These are phyloP conservation scores for Cicer pinnatifidum DNA, from an alignment of 306 rosid species.

Conservation along the genomic window DNA sequence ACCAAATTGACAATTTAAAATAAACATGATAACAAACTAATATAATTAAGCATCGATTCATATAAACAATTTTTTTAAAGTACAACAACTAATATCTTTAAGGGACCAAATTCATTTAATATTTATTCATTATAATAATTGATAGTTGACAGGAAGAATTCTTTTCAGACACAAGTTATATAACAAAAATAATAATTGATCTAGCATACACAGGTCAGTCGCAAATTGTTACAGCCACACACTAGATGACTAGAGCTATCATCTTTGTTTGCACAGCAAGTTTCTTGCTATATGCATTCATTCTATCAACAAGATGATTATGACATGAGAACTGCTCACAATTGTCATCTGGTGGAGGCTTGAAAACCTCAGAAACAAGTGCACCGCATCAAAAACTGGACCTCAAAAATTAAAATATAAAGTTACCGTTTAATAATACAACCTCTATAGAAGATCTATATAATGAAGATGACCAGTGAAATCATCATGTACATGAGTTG, in stretches of 20 bases:
- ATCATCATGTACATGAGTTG: conserved; percentile 44
- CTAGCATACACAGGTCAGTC: neutral
- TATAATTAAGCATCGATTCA: neutral
- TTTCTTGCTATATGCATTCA: conserved; percentile 9
- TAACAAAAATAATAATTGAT: conserved; percentile 3
- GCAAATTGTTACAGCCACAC: neutral
- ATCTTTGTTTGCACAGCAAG: neutral
- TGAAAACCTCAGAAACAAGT: conserved; percentile 29
- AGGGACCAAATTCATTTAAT: neutral
- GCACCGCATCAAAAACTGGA: conserved; percentile 5
- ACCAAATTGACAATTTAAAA: neutral
- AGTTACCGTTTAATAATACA: conserved; percentile 8
- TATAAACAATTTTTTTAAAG: neutral
- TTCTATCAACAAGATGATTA: conserved; percentile 6
- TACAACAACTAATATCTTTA: neutral
- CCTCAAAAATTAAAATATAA: neutral
- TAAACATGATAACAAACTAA: neutral
- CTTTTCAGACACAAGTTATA: neutral
- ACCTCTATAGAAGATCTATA: neutral
- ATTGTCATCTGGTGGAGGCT: neutral
- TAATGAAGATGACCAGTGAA: conserved; percentile 33
- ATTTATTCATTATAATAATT: neutral
- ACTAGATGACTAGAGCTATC: conserved; percentile 2
- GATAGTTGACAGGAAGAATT: neutral
- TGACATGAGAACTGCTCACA: neutral